Evolutionary conservation across 345 rosid genomes (phyloP).

Genomic region (Pugionium cornutum): DNA sequence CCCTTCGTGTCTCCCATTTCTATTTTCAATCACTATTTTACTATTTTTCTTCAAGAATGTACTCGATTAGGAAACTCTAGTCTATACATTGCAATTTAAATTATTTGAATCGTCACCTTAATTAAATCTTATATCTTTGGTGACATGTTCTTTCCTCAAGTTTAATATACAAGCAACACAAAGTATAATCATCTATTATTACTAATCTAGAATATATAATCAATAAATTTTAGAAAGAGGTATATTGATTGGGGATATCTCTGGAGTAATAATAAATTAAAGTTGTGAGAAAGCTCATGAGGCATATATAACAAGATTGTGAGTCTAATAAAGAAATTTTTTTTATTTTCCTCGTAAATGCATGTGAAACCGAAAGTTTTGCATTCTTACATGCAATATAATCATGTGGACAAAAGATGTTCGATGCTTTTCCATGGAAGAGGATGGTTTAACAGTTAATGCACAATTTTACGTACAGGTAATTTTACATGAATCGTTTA

Average conservation of each 20-base stretch:
- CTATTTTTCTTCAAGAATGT: conserved; percentile 3
- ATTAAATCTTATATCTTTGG: neutral
- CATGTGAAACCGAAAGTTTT: conserved; percentile 25
- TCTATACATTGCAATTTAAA: neutral
- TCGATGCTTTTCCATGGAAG: neutral
- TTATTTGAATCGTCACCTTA: neutral
- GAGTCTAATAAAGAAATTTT: neutral
- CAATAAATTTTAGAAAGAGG: neutral
- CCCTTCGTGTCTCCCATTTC: conserved; percentile 40
- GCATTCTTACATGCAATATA: conserved; percentile 16
- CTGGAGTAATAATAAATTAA: neutral
- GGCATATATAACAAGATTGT: neutral
- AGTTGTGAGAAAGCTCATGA: conserved; percentile 24
- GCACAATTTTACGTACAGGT: neutral
- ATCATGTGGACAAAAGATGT: conserved; percentile 16
- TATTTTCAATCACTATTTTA: conserved; percentile 25
- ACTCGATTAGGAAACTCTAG: conserved; percentile 29
- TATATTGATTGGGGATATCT: neutral
- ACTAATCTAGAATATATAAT: no score
- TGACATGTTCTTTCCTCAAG: conserved; percentile 31
- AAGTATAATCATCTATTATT: no score
- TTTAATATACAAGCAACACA: neutral
- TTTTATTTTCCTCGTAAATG: conserved; percentile 1
- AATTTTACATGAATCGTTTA: neutral
- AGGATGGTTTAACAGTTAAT: neutral